Evolutionary conservation across 768 basidiomycete genomes (phyloP).

Genomic region (Pleurotus tuoliensis): DNA sequence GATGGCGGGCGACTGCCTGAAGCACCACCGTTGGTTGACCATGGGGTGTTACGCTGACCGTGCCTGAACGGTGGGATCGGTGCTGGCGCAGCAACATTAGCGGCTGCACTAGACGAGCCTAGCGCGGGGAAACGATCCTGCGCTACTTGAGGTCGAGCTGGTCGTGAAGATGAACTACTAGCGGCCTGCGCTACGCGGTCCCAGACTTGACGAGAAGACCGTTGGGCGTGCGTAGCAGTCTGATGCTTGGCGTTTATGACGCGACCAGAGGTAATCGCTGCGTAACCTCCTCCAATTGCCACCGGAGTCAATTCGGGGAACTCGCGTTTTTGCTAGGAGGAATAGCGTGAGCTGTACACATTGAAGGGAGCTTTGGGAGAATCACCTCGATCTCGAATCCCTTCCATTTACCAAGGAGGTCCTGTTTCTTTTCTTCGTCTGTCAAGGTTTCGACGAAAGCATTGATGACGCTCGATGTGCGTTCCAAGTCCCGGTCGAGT

Average conservation of each 20-base stretch:
- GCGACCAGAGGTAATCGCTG: constrained; percentile 77
- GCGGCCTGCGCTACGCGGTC: constrained; percentile 88
- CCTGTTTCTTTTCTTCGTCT: constrained; percentile 80
- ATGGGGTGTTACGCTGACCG: constrained; percentile 54
- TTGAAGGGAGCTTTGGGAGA: not conserved
- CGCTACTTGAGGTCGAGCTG: constrained; percentile 1
- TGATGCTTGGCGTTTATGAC: constrained; percentile 82
- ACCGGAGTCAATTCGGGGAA: constrained; percentile 75
- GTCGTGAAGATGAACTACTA: constrained; percentile 31
- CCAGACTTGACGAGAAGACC: constrained; percentile 68
- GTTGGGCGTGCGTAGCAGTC: constrained; percentile 52
- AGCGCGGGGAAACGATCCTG: constrained; percentile 14
- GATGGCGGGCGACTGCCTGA: constrained; percentile 17
- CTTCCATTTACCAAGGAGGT: constrained; percentile 74
- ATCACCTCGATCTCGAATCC: constrained; percentile 78
- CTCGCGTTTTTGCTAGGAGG: constrained; percentile 69
- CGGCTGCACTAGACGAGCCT: not conserved
- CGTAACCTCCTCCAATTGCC: constrained; percentile 60
- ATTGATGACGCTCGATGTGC: constrained; percentile 71
- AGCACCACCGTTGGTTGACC: constrained; percentile 43
- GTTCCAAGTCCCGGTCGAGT: constrained; percentile 50
- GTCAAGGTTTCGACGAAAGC: constrained; percentile 74
- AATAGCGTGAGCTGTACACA: not conserved
- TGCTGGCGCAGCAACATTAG: constrained; percentile 11
- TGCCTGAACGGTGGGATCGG: constrained; percentile 35